A percentile compares a stretch with the other conserved stretches of the same genome.
Evolutionary conservation across 1,284 basidiomycete genomes (phyloP).

Genomic region (Psilocybe mexicana): DNA sequence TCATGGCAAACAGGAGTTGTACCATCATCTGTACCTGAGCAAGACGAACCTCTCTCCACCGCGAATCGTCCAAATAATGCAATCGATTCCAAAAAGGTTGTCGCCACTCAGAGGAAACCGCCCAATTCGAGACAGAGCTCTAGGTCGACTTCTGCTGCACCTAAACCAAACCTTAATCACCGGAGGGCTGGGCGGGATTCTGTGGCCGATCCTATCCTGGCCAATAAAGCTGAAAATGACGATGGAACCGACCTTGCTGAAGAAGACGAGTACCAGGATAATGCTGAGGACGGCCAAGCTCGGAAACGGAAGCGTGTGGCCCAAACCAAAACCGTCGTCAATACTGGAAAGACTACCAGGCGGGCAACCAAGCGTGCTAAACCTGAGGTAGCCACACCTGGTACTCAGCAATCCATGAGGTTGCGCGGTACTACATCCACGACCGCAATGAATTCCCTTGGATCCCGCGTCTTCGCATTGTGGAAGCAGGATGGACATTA

Average conservation of each 20-base stretch:
- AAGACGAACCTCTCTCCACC: conserved; percentile 26
- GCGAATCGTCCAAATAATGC: conserved; percentile 1
- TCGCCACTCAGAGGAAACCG: conserved; percentile 1
- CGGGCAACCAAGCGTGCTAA: conserved; percentile 21
- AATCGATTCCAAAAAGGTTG: conserved; percentile 6
- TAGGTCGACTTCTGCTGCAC: conserved; percentile 12
- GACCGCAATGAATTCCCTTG: conserved; percentile 22
- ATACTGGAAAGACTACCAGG: conserved; percentile 17
- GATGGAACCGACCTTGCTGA: conserved; percentile 48
- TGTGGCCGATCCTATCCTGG: conserved; percentile 22
- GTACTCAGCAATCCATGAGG: conserved; percentile 27
- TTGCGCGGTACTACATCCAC: conserved; percentile 33
- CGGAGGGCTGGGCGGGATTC: conserved; percentile 11
- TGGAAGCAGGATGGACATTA: conserved; percentile 63
- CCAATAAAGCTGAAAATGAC: conserved; percentile 33
- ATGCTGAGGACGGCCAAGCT: conserved; percentile 27
- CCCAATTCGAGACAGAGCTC: conserved; percentile 11
- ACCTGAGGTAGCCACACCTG: conserved; percentile 20
- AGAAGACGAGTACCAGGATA: conserved; percentile 35
- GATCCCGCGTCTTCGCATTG: conserved; percentile 65
- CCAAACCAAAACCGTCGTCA: conserved; percentile 12
- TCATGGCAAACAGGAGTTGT: conserved; percentile 34
- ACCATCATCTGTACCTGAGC: conserved; percentile 42
- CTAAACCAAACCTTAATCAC: conserved; percentile 1
- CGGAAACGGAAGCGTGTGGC: conserved; percentile 52